These are phyloP conservation scores for Pseudocercospora cruenta DNA, from an alignment of 2,329 filamentous ascomycete genomes.

Conservation along the genomic window DNA sequence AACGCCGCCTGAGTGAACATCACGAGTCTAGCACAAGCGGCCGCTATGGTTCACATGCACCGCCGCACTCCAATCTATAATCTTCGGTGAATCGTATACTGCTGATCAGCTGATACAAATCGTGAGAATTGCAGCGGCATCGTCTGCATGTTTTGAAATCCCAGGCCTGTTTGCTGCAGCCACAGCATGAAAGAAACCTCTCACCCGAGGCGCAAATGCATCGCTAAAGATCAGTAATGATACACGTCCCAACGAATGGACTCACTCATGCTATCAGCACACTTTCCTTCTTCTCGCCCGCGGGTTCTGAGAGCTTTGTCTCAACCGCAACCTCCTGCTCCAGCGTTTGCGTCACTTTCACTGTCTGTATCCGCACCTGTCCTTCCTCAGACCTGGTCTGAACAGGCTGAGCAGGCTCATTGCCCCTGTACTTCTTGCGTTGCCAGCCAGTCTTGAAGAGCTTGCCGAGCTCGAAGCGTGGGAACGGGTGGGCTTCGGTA, in stretches of 20 bases:
- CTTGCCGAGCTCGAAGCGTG: slow-evolving; percentile 78
- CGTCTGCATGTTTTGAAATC: too few species aligned
- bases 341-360: slow-evolving; percentile 29
- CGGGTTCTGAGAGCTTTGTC: slow-evolving; percentile 3
- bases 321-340: slow-evolving; percentile 16
- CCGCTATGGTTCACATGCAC: too few species aligned
- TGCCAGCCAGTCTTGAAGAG: slow-evolving; percentile 82
- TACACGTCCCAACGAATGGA: slow-evolving; percentile 2
- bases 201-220: not conserved
- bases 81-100: too few species aligned
- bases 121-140: too few species aligned
- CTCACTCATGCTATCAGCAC: not conserved
- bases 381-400: slow-evolving; percentile 16
- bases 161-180: not conserved
- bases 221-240: slow-evolving; percentile 8
- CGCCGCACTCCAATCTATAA: too few species aligned
- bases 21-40: too few species aligned
- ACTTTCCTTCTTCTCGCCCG: slow-evolving; percentile 9
- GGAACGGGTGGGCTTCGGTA: slow-evolving; percentile 91
- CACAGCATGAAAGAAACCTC: not conserved
- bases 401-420: slow-evolving; percentile 14
- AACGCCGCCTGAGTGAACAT: too few species aligned
- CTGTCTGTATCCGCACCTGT: slow-evolving; percentile 19
- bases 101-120: too few species aligned
- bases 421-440: slow-evolving; percentile 57